These are phyloP conservation scores for Globisporangium polare DNA, from an alignment of 352 stramenopile genomes.

Conservation along the genomic window DNA sequence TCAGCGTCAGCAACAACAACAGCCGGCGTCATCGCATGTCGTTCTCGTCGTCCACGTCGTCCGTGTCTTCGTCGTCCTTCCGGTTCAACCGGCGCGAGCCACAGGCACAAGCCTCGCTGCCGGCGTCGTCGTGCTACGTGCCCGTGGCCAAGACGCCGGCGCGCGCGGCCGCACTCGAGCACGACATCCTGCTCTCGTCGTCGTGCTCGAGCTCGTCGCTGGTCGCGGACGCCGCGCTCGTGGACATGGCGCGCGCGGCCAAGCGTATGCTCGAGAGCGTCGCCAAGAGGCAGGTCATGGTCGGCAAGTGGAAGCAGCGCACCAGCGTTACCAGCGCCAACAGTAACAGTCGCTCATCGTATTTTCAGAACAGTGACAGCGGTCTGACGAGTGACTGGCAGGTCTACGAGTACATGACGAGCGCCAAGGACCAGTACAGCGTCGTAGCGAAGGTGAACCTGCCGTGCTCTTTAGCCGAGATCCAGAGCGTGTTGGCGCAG, in stretches of 20 bases:
- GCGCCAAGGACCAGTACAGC: conserved; percentile 45
- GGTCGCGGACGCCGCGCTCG: conserved; percentile 30
- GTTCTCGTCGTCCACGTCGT: conserved; percentile 7
- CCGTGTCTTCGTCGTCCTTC: conserved; percentile 1
- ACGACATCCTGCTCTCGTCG: conserved; percentile 29
- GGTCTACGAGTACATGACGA: conserved; percentile 45
- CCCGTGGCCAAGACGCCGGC: conserved; percentile 3
- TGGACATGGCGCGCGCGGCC: conserved; percentile 26
- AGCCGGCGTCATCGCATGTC: not conserved
- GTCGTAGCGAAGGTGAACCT: conserved; percentile 60
- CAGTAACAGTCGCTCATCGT: not conserved
- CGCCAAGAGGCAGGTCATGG: conserved; percentile 37
- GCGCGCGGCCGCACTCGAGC: conserved; percentile 19
- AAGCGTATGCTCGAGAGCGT: conserved; percentile 43
- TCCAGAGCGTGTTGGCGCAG: conserved; percentile 56
- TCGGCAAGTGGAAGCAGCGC: conserved; percentile 44
- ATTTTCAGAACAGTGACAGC: conserved; percentile 6
- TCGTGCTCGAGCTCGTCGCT: conserved; percentile 27
- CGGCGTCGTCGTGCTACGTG: conserved; percentile 10
- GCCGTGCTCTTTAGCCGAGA: conserved; percentile 47
- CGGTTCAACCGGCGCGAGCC: not conserved
- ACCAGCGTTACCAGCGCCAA: conserved; percentile 9
- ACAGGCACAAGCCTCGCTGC: not conserved
- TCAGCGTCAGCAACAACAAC: not conserved
- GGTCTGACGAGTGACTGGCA: conserved; percentile 25